Conservation (phyloP, 2,329 filamentous ascomycete genomes). For the Microsporum ferrugineum region DNA sequence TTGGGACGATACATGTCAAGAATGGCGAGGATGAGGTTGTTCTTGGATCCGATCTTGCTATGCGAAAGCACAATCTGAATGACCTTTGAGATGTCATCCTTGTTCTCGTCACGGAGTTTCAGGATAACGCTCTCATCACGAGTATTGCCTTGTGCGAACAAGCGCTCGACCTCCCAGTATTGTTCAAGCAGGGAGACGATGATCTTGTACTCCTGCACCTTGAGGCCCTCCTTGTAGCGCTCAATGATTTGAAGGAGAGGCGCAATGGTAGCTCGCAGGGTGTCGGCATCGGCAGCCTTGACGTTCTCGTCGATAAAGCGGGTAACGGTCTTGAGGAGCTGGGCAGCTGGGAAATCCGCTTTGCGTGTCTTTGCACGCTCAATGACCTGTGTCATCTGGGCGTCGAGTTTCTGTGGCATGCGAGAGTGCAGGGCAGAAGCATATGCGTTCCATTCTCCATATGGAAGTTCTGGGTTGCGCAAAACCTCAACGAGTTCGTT, state of each 20-base stretch:
- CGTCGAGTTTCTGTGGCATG: constrained; percentile 89
- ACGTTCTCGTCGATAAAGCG: constrained; percentile 87
- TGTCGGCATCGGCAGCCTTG: constrained; percentile 56
- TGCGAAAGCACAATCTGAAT: constrained; percentile 87
- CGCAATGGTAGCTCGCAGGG: constrained; percentile 59
- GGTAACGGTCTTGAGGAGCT: constrained; percentile 67
- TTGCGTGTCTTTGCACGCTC: constrained; percentile 69
- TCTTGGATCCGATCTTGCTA: constrained; percentile 85
- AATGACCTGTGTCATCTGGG: constrained; percentile 69
- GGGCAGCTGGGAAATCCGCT: constrained; percentile 83
- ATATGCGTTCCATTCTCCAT: constrained; percentile 91
- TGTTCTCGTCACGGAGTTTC: constrained; percentile 89
- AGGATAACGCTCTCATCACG: constrained; percentile 92
- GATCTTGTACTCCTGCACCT: constrained; percentile 75
- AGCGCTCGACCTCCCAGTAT: constrained; percentile 72
- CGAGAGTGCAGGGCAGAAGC: constrained; percentile 93
- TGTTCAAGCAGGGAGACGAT: constrained; percentile 68
- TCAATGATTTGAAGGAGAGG: constrained; percentile 69
- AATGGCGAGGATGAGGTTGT: constrained; percentile 80
- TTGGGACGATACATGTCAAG: constrained; percentile 92
- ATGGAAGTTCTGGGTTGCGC: constrained; percentile 79
- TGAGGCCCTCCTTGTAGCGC: constrained; percentile 75
- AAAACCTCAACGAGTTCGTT: constrained; percentile 85
- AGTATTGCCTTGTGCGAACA: constrained; percentile 73
- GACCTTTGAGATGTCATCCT: constrained; percentile 76